These are phyloP conservation scores for Hypoxylon rickii DNA, from an alignment of 495 filamentous ascomycete species.

Conservation along the genomic window DNA sequence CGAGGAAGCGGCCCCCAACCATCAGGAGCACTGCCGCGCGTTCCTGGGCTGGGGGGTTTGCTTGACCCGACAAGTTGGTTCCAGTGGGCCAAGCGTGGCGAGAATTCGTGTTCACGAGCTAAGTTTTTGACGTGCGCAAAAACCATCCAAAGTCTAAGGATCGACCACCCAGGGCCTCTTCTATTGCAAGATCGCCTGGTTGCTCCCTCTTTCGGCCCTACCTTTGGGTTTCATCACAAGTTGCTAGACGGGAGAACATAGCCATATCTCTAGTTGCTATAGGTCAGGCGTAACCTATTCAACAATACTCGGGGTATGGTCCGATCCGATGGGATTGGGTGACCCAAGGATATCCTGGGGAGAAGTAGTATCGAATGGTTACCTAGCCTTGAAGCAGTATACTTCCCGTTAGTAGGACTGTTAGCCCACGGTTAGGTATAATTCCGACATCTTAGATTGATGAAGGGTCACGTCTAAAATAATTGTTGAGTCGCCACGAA, in stretches of 20 bases:
- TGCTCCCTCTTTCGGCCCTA: slow-evolving; percentile 21
- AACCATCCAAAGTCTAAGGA: too few species aligned
- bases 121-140: neutral
- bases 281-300: neutral
- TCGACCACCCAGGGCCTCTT: slow-evolving; percentile 3
- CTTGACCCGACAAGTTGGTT: slow-evolving; percentile 11
- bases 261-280: slow-evolving; percentile 2
- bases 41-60: too few species aligned
- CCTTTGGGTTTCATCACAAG: neutral
- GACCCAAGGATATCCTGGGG: too few species aligned
- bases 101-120: neutral
- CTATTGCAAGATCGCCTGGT: neutral
- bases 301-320: too few species aligned
- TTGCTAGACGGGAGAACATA: neutral
- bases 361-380: slow-evolving; percentile 1
- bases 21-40: too few species aligned
- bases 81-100: slow-evolving; percentile 12
- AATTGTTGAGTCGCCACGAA: slow-evolving; percentile 17
- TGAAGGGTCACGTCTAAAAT: neutral
- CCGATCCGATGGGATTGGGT: too few species aligned
- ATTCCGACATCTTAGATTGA: neutral
- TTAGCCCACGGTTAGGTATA: neutral
- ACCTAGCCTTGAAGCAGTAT: slow-evolving; percentile 19
- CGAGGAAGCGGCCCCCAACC: too few species aligned
- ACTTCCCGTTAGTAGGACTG: slow-evolving; percentile 2